phyloP scores from a whole-genome alignment of 495 filamentous ascomycete genomes.

The Recurvomyces mirabilis region DNA sequence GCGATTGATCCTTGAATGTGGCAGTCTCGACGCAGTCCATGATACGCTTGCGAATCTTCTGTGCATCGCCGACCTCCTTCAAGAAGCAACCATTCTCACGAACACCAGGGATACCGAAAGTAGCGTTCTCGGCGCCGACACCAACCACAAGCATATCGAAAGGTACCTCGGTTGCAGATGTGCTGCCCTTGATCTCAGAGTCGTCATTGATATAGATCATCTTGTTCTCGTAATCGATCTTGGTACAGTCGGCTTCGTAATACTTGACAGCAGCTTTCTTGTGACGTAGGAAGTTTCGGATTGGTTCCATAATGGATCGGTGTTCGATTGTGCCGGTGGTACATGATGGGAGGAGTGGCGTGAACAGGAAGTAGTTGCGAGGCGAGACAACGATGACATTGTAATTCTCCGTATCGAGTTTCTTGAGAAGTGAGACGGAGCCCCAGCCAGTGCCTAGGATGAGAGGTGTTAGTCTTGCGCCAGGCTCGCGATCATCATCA shows the following conservation, averaged over 20 bases:
- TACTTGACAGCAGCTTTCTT: conserved; percentile 86
- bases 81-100: conserved; percentile 93
- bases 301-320: conserved; percentile 97
- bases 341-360: conserved; percentile 89
- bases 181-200: conserved; percentile 82
- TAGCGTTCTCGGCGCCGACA: conserved; percentile 96
- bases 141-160: conserved; percentile 98
- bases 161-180: conserved; percentile 72
- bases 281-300: conserved; percentile 85
- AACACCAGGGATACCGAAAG: conserved; percentile 92
- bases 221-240: conserved; percentile 88
- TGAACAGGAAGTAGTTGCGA: conserved; percentile 99
- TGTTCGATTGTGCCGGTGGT: conserved; percentile 96
- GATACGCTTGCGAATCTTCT: conserved; percentile 91
- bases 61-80: conserved; percentile 93
- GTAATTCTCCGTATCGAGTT: conserved; percentile 93
- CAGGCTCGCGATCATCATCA: background rate
- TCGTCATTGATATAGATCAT: conserved; percentile 80
- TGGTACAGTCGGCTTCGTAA: conserved; percentile 96
- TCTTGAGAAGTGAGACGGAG: conserved; percentile 91
- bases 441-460: conserved; percentile 85
- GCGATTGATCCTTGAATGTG: conserved; percentile 92
- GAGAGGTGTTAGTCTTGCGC: conserved; percentile 3
- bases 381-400: conserved; percentile 95
- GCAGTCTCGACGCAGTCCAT: conserved; percentile 99